Evolutionary conservation across 2,329 filamentous ascomycete genomes (phyloP).

Genomic region (Iodosphaeria phyllophila): DNA sequence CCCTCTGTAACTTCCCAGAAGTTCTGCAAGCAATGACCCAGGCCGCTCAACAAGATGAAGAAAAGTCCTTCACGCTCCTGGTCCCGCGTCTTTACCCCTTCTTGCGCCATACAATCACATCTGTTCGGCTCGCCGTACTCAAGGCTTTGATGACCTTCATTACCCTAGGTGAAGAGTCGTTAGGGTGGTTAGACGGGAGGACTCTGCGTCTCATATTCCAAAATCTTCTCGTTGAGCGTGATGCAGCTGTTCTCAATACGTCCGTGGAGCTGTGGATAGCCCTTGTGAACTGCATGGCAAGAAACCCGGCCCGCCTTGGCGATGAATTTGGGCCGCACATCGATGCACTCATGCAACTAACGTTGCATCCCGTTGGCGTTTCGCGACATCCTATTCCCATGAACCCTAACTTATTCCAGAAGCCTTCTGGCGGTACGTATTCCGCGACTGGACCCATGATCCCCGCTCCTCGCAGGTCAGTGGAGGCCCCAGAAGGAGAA

Average conservation of each 20-base stretch:
- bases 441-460: conserved; percentile 31
- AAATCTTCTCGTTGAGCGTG: conserved; percentile 84
- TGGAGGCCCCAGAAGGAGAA: too few species aligned
- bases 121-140: conserved; percentile 79
- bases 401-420: conserved; percentile 77
- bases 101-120: conserved; percentile 90
- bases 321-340: conserved; percentile 59
- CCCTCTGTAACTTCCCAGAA: conserved; percentile 83
- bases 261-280: conserved; percentile 80
- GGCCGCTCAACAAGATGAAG: conserved; percentile 65
- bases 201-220: conserved; percentile 82
- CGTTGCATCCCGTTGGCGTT: conserved; percentile 81
- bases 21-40: conserved; percentile 86
- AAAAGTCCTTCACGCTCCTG: conserved; percentile 78
- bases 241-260: conserved; percentile 61
- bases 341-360: conserved; percentile 64
- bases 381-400: conserved; percentile 81
- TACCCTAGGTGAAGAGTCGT: conserved; percentile 63
- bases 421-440: conserved; percentile 78
- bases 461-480: too few species aligned
- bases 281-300: conserved; percentile 49
- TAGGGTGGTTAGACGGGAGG: conserved; percentile 83
- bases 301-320: conserved; percentile 44
- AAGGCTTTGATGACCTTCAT: conserved; percentile 88
- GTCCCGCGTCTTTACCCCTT: conserved; percentile 93